phyloP scores from a whole-genome alignment of 2,329 filamentous ascomycete species.

The Alternaria rosae region DNA sequence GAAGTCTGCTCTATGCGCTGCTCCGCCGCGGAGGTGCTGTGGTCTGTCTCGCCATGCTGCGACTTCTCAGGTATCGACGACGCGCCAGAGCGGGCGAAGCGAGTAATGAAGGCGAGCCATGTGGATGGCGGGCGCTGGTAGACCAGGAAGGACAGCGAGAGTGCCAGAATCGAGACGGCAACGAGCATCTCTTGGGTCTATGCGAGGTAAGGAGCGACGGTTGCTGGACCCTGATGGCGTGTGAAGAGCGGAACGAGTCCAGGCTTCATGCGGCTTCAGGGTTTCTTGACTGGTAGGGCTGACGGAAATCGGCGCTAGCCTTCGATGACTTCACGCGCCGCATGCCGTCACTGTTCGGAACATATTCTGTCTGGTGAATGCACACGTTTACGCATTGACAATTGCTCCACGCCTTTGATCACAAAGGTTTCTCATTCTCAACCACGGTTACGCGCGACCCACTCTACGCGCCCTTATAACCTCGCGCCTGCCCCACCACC shows the following conservation, averaged over 20 bases:
- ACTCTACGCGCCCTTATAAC: slow-evolving; percentile 5
- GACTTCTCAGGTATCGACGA: slow-evolving; percentile 22
- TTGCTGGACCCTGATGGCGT: slow-evolving; percentile 21
- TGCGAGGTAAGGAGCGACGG: slow-evolving; percentile 19
- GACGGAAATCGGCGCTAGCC: slow-evolving; percentile 19
- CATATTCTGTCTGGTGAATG: neutral
- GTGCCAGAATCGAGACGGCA: slow-evolving; percentile 47
- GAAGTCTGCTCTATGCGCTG: slow-evolving; percentile 23
- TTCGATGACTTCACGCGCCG: slow-evolving; percentile 20
- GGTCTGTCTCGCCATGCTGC: slow-evolving; percentile 21
- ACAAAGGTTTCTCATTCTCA: neutral
- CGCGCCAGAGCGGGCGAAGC: slow-evolving; percentile 15
- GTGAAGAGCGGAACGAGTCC: slow-evolving; percentile 11
- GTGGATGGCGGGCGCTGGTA: slow-evolving; percentile 47
- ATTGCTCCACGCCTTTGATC: neutral
- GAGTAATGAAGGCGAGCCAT: slow-evolving; percentile 39
- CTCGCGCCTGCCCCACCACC: slow-evolving; percentile 38
- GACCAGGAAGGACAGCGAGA: slow-evolving; percentile 47
- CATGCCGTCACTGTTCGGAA: slow-evolving; percentile 14
- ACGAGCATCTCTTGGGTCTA: slow-evolving; percentile 47
- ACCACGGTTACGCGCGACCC: neutral
- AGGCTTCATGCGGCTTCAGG: slow-evolving; percentile 12
- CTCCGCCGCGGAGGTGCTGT: slow-evolving; percentile 18
- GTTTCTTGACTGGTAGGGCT: slow-evolving; percentile 21
- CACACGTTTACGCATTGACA: neutral